Evolutionary conservation across 768 basidiomycete genomes (phyloP), one percentile per base, ranked within the genome.

Genomic region (Trametes punicea): DNA sequence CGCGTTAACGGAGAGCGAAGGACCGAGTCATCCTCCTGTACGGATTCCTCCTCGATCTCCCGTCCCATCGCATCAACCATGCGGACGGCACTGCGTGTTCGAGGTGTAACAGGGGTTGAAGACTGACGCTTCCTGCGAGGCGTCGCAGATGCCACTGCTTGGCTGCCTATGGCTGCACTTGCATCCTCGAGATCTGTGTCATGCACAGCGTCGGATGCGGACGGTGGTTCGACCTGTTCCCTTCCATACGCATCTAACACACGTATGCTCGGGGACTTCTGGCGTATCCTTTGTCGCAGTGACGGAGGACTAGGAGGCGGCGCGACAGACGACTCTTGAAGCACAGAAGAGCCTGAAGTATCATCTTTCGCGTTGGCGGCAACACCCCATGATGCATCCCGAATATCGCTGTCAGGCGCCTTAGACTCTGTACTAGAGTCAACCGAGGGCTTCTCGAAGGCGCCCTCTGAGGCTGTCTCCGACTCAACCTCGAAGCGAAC

Each of bases 211-310:
- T 29, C 38, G 11, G 42, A 45, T 25, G 31, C 30, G 4, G 46
- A 27, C 39, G 20, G 36, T 13, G 40, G 20, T 15, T 62, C 63
- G 10, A 27, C 26, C 8, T 56, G 53, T 65, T 82, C 78, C 39
- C 81, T 73, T 8, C 88, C 88, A 66, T 80, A 90, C 7, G 83
- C 85, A 69, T 91, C 88, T 25, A 90, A 71, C n/a, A 90, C 64
- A 23, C 86, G 80, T 31, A 90, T 76, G 46, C 74, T 74, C 0
- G 64, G 76, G 0, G 78, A 74, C 66, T 77, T 81, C 20, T 78
- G 75, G 40, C 73, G 70, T 38, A 71, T 73, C 29, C 70, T 73
- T 38, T 69, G 42, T 59, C 68, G 56, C 45, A 60, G 4, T 29
- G 66, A 60, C 33, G 67, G 64, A n/a, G 64, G 72, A 36, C 64